A percentile compares a stretch with the other conserved stretches of the same genome.
These are phyloP conservation scores for Heterococcus sp. DNA, from an alignment of 108 stramenopile species.

Conservation along the genomic window DNA sequence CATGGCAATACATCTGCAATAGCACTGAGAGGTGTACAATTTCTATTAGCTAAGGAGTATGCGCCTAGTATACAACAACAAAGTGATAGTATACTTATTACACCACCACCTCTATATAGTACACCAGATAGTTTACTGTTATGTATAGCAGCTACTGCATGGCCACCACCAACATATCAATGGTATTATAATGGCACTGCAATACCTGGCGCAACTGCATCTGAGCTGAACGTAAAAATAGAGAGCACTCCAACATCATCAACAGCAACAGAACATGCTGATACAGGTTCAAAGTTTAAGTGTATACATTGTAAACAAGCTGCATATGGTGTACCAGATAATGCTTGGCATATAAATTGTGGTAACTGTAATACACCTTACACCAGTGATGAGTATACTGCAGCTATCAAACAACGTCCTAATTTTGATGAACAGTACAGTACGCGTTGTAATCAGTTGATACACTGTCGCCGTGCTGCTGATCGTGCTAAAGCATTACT, in stretches of 20 bases:
- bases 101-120: slow-evolving; percentile 14
- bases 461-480: too few species aligned
- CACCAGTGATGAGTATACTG: not conserved
- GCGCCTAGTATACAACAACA: slow-evolving; percentile 12
- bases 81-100: slow-evolving; percentile 2
- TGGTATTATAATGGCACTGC: slow-evolving; percentile 15
- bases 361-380: not conserved
- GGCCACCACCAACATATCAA: slow-evolving; percentile 42
- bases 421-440: not conserved
- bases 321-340: not conserved
- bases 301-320: slow-evolving; percentile 33
- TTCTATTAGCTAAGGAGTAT: slow-evolving; percentile 25
- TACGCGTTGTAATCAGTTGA: not conserved
- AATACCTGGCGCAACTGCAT: slow-evolving; percentile 8
- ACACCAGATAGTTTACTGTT: not conserved
- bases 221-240: not conserved
- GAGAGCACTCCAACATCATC: slow-evolving; percentile 6
- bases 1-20: slow-evolving; percentile 26
- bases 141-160: slow-evolving; percentile 23
- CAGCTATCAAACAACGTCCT: not conserved
- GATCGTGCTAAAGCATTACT: too few species aligned
- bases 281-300: slow-evolving; percentile 4
- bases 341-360: not conserved
- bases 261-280: too few species aligned
- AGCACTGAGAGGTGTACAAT: slow-evolving; percentile 23